These are phyloP conservation scores for Pseudopyrenochaeta lycopersici DNA, from an alignment of 2,329 filamentous ascomycete genomes.

Conservation along the genomic window DNA sequence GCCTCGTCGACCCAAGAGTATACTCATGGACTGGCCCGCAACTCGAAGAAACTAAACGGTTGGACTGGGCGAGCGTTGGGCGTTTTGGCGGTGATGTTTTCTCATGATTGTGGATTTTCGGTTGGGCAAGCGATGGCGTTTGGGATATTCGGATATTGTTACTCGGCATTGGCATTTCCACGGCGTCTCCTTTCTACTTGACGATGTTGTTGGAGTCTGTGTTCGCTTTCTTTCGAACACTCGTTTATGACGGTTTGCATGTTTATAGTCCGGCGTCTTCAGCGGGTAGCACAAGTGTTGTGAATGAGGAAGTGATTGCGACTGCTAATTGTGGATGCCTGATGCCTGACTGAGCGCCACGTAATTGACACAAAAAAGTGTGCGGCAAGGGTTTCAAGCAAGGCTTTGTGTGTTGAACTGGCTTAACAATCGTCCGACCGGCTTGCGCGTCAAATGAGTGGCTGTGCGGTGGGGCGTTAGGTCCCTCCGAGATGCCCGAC, in stretches of 20 bases:
- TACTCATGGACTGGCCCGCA: slow-evolving; percentile 56
- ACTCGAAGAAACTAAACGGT: slow-evolving; percentile 54
- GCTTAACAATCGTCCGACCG: not conserved
- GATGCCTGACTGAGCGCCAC: slow-evolving; percentile 28
- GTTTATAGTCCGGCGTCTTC: slow-evolving; percentile 17
- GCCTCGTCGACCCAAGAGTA: slow-evolving; percentile 45
- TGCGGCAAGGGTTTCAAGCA: slow-evolving; percentile 3
- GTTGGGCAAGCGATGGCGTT: slow-evolving; percentile 42
- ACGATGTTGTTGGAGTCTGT: slow-evolving; percentile 20
- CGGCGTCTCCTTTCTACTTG: slow-evolving; percentile 29
- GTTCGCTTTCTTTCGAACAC: slow-evolving; percentile 29
- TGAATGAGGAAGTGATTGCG: slow-evolving; percentile 22
- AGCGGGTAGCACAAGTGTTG: slow-evolving; percentile 17
- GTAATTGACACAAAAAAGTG: slow-evolving; percentile 21
- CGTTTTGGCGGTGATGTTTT: slow-evolving; percentile 57
- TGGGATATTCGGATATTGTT: slow-evolving; percentile 34
- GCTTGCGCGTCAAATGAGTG: slow-evolving; percentile 25
- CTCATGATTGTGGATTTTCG: slow-evolving; percentile 31
- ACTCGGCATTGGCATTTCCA: slow-evolving; percentile 41
- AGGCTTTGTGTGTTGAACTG: not conserved
- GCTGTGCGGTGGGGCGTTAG: slow-evolving; percentile 26
- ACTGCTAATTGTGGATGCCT: slow-evolving; percentile 15
- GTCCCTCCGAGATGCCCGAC: slow-evolving; percentile 21
- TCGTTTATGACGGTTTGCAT: slow-evolving; percentile 37
- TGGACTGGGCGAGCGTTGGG: slow-evolving; percentile 60